Conservation (phyloP, 2,329 filamentous ascomycete genomes). For the Colletotrichum endophyticum region DNA sequence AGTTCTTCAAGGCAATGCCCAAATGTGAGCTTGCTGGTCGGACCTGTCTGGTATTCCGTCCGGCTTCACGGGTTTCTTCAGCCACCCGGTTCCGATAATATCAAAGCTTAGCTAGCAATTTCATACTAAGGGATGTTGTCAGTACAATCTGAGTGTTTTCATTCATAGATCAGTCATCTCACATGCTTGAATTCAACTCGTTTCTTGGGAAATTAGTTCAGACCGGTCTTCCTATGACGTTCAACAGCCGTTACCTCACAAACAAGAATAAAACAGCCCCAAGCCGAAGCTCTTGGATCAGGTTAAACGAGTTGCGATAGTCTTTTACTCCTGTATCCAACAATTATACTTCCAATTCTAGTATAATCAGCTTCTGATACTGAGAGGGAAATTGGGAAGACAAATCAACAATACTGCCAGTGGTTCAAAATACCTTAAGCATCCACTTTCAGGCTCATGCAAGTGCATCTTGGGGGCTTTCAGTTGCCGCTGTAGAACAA, state of each 20-base stretch:
- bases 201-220: accelerated
- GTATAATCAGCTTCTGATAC: too few relatives aligned
- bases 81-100: neutral
- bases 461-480: too few relatives aligned
- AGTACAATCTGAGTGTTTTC: accelerated
- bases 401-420: too few relatives aligned
- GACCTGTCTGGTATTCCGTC: neutral
- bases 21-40: neutral
- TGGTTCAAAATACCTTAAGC: too few relatives aligned
- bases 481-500: too few relatives aligned
- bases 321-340: accelerated
- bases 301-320: accelerated
- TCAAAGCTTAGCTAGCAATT: neutral
- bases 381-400: too few relatives aligned
- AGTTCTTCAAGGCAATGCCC: accelerated
- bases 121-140: accelerated
- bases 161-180: neutral
- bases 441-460: too few relatives aligned
- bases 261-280: neutral
- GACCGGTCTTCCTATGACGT: accelerated
- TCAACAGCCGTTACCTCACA: accelerated
- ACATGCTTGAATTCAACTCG: neutral
- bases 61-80: neutral
- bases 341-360: too few relatives aligned
- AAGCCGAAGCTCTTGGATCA: too few relatives aligned